Conservation (phyloP, 257 asterid genomes). For the Primulina huaijiensis region DNA sequence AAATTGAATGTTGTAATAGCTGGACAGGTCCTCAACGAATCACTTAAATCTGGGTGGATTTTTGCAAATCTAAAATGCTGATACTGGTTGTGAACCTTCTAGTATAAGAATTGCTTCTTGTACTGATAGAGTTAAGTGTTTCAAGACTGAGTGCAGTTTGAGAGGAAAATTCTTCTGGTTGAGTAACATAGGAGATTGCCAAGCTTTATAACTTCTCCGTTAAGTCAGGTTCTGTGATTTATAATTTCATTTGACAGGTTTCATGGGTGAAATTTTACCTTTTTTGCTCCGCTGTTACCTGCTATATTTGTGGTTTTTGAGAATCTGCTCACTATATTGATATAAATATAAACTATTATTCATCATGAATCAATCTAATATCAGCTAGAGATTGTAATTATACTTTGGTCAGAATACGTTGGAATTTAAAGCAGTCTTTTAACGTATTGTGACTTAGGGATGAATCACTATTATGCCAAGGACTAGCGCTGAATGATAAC, state of each 20-base stretch:
- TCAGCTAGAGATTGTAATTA: background rate
- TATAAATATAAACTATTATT: background rate
- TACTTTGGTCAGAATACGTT: conserved; percentile 16
- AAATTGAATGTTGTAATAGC: background rate
- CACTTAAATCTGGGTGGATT: background rate
- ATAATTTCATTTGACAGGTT: conserved; percentile 1
- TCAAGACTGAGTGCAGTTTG: background rate
- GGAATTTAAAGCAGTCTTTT: conserved; percentile 16
- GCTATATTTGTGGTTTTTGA: background rate
- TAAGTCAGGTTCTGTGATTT: background rate
- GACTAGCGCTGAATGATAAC: conserved; percentile 87
- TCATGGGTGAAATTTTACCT: background rate
- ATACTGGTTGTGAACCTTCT: background rate
- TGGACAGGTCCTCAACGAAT: background rate
- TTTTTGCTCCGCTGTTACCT: conserved; percentile 7
- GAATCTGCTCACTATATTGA: conserved; percentile 3
- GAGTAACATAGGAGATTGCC: background rate
- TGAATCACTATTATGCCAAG: conserved; percentile 88
- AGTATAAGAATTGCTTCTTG: too few species aligned
- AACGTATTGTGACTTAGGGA: conserved; percentile 52
- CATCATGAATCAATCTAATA: background rate
- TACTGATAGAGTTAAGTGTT: background rate
- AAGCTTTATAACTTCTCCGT: background rate
- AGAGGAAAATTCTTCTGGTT: background rate
- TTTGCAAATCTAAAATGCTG: background rate